A percentile compares a stretch with the other conserved stretches of the same genome.
Conservation (phyloP, 768 basidiomycete species). For the Chalciporus piperatus region DNA sequence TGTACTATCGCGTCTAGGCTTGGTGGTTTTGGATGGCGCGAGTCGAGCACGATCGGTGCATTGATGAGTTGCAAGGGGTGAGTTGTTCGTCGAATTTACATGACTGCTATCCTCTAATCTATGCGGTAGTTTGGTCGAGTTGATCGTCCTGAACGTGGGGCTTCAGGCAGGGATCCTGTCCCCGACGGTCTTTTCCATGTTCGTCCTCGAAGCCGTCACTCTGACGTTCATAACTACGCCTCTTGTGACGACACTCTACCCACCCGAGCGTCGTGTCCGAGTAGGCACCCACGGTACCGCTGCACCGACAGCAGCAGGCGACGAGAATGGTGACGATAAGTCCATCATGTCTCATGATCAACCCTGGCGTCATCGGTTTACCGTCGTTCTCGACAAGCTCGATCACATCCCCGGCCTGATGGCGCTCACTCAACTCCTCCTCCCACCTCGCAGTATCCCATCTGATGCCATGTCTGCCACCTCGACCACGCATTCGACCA, state of each 20-base stretch:
- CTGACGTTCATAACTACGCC: constrained; percentile 89
- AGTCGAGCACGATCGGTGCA: constrained; percentile 80
- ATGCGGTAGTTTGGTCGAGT: constrained; percentile 70
- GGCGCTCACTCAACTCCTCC: constrained; percentile 83
- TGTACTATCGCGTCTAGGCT: constrained; percentile 68
- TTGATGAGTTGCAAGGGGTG: constrained; percentile 96
- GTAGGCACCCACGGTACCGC: constrained; percentile 39
- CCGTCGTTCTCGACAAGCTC: constrained; percentile 84
- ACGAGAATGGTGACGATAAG: constrained; percentile 26
- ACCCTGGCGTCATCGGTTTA: constrained; percentile 59
- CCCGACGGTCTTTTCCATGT: constrained; percentile 86
- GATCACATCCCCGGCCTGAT: constrained; percentile 90
- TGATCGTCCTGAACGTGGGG: constrained; percentile 96
- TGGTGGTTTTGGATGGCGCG: constrained; percentile 75
- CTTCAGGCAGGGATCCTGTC: constrained; percentile 76
- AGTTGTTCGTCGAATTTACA: not conserved
- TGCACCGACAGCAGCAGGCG: constrained; percentile 23
- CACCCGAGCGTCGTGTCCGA: constrained; percentile 55
- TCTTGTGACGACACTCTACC: constrained; percentile 63
- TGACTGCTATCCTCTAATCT: not conserved
- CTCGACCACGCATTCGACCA: constrained; percentile 2
- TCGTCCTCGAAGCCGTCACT: constrained; percentile 79
- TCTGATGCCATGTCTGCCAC: constrained; percentile 9
- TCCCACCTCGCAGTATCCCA: constrained; percentile 30
- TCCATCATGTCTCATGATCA: constrained; percentile 13